phyloP scores from a whole-genome alignment of 1,139 yeast species.

The Diutina scorzettiae region DNA sequence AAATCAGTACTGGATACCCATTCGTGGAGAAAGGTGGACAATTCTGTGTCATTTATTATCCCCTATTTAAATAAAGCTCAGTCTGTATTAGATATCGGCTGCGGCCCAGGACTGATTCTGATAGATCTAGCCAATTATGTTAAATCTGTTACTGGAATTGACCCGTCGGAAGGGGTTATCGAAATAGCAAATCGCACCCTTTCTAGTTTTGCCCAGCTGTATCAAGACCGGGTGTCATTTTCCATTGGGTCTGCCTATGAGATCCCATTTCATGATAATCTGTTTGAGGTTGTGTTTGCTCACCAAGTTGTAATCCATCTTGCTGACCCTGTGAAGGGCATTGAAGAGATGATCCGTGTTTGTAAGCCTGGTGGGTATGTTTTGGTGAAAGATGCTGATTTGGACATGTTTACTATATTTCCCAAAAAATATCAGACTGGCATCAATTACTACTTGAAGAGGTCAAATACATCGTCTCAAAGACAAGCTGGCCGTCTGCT shows the following conservation, averaged over 20 bases:
- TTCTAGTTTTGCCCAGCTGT: constrained; percentile 10
- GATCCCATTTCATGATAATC: constrained; percentile 22
- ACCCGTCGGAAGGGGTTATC: constrained; percentile 20
- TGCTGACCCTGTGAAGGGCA: constrained; percentile 15
- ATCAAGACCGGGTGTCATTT: constrained; percentile 13
- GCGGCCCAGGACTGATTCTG: constrained; percentile 32
- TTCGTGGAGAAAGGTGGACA: constrained; percentile 22
- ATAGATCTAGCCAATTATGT: constrained; percentile 21
- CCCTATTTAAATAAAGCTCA: constrained; percentile 17
- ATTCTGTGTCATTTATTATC: constrained; percentile 18
- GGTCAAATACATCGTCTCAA: not conserved
- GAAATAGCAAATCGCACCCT: constrained; percentile 14
- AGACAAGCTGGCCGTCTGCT: constrained; percentile 12
- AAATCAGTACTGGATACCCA: constrained; percentile 18
- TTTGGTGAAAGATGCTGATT: constrained; percentile 23
- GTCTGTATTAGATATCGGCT: constrained; percentile 26
- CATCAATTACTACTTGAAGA: no score
- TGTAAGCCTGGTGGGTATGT: constrained; percentile 10
- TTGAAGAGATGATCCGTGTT: constrained; percentile 9
- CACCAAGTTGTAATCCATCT: constrained; percentile 30
- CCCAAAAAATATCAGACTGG: constrained; percentile 14
- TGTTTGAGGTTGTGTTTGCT: constrained; percentile 26
- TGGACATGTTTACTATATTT: constrained; percentile 11
- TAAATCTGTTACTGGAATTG: constrained; percentile 23
- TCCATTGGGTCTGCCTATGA: constrained; percentile 19